A percentile compares a stretch with the other conserved stretches of the same genome.
Conservation (phyloP, 1,284 basidiomycete genomes). For the Moniliophthora roreri region DNA sequence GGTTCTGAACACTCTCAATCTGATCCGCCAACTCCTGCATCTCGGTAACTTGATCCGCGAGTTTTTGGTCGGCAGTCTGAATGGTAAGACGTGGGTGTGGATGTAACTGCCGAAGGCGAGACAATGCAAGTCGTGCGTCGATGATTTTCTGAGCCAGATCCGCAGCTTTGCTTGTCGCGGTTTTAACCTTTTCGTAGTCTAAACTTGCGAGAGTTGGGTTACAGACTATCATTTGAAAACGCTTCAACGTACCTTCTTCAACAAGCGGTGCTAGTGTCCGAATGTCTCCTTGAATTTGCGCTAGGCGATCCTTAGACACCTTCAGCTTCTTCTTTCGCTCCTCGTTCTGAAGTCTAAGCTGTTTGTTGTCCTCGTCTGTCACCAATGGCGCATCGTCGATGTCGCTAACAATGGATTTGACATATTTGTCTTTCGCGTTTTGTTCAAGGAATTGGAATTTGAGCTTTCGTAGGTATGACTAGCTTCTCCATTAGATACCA, state of each 20-base stretch:
- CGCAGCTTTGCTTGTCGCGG: constrained; percentile 54
- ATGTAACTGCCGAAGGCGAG: constrained; percentile 74
- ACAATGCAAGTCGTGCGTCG: constrained; percentile 76
- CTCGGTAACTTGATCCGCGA: constrained; percentile 68
- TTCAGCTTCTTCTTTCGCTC: constrained; percentile 71
- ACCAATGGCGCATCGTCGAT: constrained; percentile 77
- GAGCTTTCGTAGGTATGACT: constrained; percentile 80
- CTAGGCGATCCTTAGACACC: constrained; percentile 59
- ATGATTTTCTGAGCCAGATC: constrained; percentile 71
- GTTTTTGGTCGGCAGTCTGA: constrained; percentile 64
- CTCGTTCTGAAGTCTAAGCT: constrained; percentile 58
- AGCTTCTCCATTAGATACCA: too few relatives aligned
- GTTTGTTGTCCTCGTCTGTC: constrained; percentile 72
- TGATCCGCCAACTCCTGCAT: constrained; percentile 74
- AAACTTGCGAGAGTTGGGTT: constrained; percentile 1
- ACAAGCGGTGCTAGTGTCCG: constrained; percentile 61
- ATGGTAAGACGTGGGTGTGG: constrained; percentile 78
- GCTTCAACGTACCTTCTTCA: constrained; percentile 53
- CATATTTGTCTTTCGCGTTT: constrained; percentile 84
- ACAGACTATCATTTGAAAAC: background rate
- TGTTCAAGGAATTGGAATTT: constrained; percentile 87
- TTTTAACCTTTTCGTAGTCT: constrained; percentile 62
- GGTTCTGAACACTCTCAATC: constrained; percentile 38
- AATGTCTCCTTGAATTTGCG: constrained; percentile 61
- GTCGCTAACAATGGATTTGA: constrained; percentile 81